Conservation (phyloP, 164 flowering plant genomes). For the Vitis rotundifolia region DNA sequence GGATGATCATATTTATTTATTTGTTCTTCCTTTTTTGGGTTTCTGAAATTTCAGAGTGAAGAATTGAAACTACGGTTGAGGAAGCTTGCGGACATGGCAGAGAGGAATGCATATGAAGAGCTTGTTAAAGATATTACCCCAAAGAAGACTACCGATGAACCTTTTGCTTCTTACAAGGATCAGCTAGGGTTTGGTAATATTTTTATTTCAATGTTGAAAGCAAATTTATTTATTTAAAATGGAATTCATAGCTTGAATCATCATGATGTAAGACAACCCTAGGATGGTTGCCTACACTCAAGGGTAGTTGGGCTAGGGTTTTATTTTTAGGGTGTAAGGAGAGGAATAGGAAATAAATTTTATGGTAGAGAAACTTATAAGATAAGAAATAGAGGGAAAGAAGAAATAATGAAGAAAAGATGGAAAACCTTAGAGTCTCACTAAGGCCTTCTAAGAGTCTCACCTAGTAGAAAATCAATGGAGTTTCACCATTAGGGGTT, state of each 20-base stretch:
- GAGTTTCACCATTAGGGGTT: no score
- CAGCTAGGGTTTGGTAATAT: conserved; percentile 79
- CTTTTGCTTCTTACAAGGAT: conserved; percentile 91
- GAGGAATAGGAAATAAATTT: no score
- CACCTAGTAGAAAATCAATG: no score
- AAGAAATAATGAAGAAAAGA: no score
- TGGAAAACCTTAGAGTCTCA: no score
- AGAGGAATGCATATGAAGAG: conserved; percentile 71
- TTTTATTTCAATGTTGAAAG: background rate
- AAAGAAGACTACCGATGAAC: conserved; percentile 42
- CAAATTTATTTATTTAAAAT: background rate
- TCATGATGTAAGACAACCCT: no score
- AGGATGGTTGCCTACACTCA: no score
- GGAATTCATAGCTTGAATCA: background rate
- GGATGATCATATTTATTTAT: background rate
- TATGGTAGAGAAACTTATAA: no score
- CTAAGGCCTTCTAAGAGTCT: no score
- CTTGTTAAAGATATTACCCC: conserved; percentile 86
- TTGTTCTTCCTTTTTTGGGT: background rate
- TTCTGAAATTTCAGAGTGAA: conserved; percentile 51
- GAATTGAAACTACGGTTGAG: conserved; percentile 74
- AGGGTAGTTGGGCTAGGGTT: no score
- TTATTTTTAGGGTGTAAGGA: no score
- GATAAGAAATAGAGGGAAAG: no score
- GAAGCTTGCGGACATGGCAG: conserved; percentile 65